Evolutionary conservation across 495 filamentous ascomycete genomes (phyloP).

Genomic region (Tuber indicum): DNA sequence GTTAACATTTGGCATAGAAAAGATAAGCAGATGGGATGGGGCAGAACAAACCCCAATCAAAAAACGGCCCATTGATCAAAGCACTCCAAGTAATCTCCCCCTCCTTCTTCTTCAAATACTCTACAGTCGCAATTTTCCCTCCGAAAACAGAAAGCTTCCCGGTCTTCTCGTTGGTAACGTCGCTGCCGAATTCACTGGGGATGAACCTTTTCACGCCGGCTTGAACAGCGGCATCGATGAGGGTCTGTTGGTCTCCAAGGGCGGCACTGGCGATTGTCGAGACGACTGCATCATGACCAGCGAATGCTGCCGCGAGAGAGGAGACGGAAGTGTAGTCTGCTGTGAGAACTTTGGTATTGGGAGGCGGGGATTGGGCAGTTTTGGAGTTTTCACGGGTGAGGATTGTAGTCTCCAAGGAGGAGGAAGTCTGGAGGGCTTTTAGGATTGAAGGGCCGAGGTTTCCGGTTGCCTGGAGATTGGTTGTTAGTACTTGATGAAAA

Average conservation of each 20-base stretch:
- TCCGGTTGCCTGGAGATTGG: slow-evolving; percentile 50
- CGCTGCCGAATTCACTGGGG: slow-evolving; percentile 58
- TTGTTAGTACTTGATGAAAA: slow-evolving; percentile 5
- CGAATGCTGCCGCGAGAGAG: slow-evolving; percentile 49
- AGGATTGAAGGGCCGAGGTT: slow-evolving; percentile 56
- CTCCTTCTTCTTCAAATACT: slow-evolving; percentile 48
- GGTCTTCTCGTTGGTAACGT: slow-evolving; percentile 46
- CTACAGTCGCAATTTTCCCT: slow-evolving; percentile 49
- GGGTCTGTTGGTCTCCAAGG: slow-evolving; percentile 45
- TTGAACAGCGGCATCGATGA: slow-evolving; percentile 56
- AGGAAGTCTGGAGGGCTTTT: slow-evolving; percentile 48
- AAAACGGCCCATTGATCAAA: slow-evolving; percentile 50
- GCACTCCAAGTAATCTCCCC: slow-evolving; percentile 50
- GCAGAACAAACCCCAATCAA: slow-evolving; percentile 46
- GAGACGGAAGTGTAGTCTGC: slow-evolving; percentile 55
- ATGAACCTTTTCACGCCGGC: slow-evolving; percentile 59
- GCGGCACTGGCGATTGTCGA: slow-evolving; percentile 46
- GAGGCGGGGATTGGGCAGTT: slow-evolving; percentile 43
- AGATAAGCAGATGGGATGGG: neutral
- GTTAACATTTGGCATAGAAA: neutral
- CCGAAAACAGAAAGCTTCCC: slow-evolving; percentile 45
- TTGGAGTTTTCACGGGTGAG: slow-evolving; percentile 50
- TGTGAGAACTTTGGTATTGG: slow-evolving; percentile 43
- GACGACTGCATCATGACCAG: slow-evolving; percentile 55
- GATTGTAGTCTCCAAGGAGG: slow-evolving; percentile 55